Conservation (phyloP, 1,284 basidiomycete genomes). For the Anthracocystis walkeri region DNA sequence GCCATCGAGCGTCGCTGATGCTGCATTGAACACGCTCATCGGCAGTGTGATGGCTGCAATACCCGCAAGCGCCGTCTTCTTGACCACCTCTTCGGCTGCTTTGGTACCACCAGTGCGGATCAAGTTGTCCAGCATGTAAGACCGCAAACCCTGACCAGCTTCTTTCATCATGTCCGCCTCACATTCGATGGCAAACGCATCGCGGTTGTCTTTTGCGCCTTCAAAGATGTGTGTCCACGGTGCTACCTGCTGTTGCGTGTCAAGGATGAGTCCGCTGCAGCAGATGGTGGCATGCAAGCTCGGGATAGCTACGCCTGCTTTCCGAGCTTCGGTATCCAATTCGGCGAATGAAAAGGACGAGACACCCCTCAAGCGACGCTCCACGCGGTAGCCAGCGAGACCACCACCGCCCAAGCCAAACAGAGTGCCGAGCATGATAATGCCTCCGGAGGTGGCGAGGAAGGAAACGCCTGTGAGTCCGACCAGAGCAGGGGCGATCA, state of each 20-base stretch:
- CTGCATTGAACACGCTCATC: constrained; percentile 69
- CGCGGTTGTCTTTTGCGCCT: constrained; percentile 47
- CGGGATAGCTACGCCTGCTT: constrained; percentile 55
- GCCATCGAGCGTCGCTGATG: constrained; percentile 69
- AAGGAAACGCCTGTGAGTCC: constrained; percentile 61
- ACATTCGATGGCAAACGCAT: constrained; percentile 57
- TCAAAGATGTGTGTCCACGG: constrained; percentile 51
- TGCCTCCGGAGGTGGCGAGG: constrained; percentile 60
- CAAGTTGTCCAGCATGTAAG: constrained; percentile 55
- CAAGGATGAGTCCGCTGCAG: constrained; percentile 57
- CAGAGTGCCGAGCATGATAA: constrained; percentile 63
- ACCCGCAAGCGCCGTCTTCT: constrained; percentile 74
- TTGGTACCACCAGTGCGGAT: constrained; percentile 53
- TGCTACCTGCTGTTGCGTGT: constrained; percentile 46
- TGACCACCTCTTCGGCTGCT: constrained; percentile 71
- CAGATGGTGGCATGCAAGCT: constrained; percentile 64
- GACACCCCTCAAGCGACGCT: constrained; percentile 55
- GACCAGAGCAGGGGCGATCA: constrained; percentile 60
- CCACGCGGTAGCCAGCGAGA: constrained; percentile 61
- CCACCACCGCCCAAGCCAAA: constrained; percentile 64
- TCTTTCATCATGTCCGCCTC: constrained; percentile 58
- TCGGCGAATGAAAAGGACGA: constrained; percentile 55
- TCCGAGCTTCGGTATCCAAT: constrained; percentile 42
- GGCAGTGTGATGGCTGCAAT: constrained; percentile 74
- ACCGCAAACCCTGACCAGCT: constrained; percentile 52